A percentile compares a stretch with the other conserved stretches of the same genome.
These are phyloP conservation scores for Caryopteris hybrid DNA, from an alignment of 305 asterid species.

Conservation along the genomic window DNA sequence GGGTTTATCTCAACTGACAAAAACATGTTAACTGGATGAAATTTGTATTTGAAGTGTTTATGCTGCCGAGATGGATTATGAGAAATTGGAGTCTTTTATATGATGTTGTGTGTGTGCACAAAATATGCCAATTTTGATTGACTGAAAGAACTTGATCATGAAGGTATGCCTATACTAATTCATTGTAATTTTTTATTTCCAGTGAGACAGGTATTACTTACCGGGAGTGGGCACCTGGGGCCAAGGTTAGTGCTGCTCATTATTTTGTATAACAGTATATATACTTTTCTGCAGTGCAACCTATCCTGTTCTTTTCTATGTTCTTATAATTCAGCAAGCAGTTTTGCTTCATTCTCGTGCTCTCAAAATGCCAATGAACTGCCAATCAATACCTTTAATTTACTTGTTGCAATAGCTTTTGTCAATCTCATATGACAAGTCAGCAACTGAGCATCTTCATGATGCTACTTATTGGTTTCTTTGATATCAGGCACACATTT, in stretches of 20 bases:
- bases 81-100: not conserved
- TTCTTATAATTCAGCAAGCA: not conserved
- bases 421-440: not conserved
- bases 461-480: not conserved
- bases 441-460: not conserved
- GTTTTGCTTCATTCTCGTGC: not conserved
- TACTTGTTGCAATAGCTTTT: not conserved
- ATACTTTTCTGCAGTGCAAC: not conserved
- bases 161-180: constrained; percentile 20
- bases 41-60: constrained; percentile 5
- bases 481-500: constrained; percentile 1
- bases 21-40: not conserved
- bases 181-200: constrained; percentile 34
- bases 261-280: constrained; percentile 1
- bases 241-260: constrained; percentile 63
- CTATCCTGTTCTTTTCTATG: not conserved
- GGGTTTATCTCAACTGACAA: not conserved
- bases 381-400: constrained; percentile 1
- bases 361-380: constrained; percentile 10
- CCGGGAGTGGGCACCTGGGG: constrained; percentile 99
- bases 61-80: not conserved
- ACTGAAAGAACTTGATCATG: constrained; percentile 8
- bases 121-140: not conserved
- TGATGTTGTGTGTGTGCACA: not conserved
- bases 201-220: constrained; percentile 96